Base-by-base conservation (phyloP, 805 yeast species). In the Saccharomycopsis fermentans region DNA sequence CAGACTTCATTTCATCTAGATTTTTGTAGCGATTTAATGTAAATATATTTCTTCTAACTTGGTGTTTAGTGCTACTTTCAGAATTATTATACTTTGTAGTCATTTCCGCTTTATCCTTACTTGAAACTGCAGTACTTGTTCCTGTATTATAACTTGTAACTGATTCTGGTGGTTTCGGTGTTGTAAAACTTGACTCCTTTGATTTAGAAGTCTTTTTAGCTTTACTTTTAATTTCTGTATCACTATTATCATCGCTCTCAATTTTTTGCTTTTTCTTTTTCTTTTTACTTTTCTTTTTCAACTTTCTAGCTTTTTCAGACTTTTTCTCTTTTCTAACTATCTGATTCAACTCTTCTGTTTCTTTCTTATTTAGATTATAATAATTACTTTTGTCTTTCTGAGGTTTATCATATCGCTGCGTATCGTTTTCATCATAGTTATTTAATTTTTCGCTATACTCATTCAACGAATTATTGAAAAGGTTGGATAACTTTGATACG, bases 401-500 rank as follows among this genome's bases (percentile, higher is more conserved):
- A 24, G 34, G n/a, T 36, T 37, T 34, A 1, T 9, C 24, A 39
- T 21, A 32, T 4, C 35, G 17, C 21, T 34, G 24, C 1, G 17
- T 9, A 6, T 24, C 37, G 19, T 29, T 36, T 39, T 16, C 29
- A 43, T 14, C 29, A 9, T 21, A 43, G 4, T 43, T 21, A 21
- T 5, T 43, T 14, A 43, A 43, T 43, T 43, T 43, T 29, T 43
- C 50, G 6, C 24, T 21, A 14, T 43, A 43, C 24, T 43, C 50
- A 43, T 43, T 43, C n/a, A 43, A 43, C 5, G 50, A 43, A 43
- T 43, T 43, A 3, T 14, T 55, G 12, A 58, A 58, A 34, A 55
- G 47, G 36, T 43, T 55, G 12, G 60, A 37, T 19, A 58, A 40
- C 36, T 55, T 58, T 11, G 60, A 58, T n/a, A 55, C 48, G 12